Conservation (phyloP, 768 basidiomycete species). For the Pleurotus platypus region DNA sequence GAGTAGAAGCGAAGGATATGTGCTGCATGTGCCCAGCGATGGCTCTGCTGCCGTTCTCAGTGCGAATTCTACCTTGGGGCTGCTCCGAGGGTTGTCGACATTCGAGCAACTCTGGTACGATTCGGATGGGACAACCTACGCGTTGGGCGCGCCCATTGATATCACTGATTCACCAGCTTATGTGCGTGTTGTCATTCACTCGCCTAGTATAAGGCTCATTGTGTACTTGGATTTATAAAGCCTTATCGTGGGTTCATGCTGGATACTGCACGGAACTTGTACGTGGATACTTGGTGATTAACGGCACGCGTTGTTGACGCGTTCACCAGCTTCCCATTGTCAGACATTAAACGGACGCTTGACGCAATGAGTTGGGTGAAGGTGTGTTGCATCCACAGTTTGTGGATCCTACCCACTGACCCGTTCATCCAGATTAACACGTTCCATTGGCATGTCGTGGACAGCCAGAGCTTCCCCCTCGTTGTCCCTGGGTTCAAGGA, state of each 20-base stretch:
- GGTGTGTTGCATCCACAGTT: constrained; percentile 34
- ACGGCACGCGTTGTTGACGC: background rate
- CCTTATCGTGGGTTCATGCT: constrained; percentile 78
- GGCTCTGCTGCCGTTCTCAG: constrained; percentile 51
- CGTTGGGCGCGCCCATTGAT: constrained; percentile 49
- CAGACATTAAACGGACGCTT: constrained; percentile 64
- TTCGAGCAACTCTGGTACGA: constrained; percentile 72
- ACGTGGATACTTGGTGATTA: constrained; percentile 17
- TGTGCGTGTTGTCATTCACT: constrained; percentile 32
- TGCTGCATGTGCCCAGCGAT: constrained; percentile 48
- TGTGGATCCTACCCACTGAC: background rate
- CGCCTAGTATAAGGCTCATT: background rate
- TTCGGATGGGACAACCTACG: constrained; percentile 42
- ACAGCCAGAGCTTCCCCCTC: constrained; percentile 80
- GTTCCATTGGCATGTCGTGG: constrained; percentile 84
- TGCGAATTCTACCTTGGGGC: constrained; percentile 63
- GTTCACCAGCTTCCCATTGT: constrained; percentile 49
- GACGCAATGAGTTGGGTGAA: constrained; percentile 79
- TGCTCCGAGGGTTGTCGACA: constrained; percentile 73
- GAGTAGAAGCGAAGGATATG: constrained; percentile 57
- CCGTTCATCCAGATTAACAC: constrained; percentile 50
- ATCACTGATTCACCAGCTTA: constrained; percentile 64
- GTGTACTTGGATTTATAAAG: constrained; percentile 24
- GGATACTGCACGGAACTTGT: constrained; percentile 79
- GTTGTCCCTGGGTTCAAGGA: constrained; percentile 56